Evolutionary conservation across 148 eudicot genomes (phyloP).

Genomic region (Camellia lanceoleosa): DNA sequence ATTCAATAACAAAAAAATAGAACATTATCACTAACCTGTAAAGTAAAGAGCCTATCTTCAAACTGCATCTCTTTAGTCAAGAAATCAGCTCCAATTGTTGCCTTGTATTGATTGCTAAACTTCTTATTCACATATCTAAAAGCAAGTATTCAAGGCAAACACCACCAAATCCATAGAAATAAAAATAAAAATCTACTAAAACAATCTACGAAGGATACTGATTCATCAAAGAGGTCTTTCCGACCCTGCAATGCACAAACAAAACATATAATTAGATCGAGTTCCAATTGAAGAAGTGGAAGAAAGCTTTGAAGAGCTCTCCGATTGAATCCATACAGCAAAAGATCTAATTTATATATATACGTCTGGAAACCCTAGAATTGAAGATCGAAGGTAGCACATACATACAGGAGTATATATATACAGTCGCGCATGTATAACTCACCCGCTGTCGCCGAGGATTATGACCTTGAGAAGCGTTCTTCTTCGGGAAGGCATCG

Average conservation of each 20-base stretch:
- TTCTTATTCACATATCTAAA: conserved; percentile 90
- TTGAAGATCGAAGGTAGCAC: neutral
- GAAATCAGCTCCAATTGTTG: conserved; percentile 96
- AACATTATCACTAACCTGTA: conserved; percentile 54
- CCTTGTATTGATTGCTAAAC: conserved; percentile 95
- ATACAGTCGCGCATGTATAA: neutral
- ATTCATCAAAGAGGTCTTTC: conserved; percentile 97
- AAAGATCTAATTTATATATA: neutral
- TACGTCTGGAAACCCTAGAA: conserved; percentile 13
- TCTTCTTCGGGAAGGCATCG: conserved; percentile 85
- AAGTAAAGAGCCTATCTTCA: conserved; percentile 94
- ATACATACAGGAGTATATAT: neutral
- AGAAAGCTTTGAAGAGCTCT: neutral
- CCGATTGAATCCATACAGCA: neutral
- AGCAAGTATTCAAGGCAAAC: conserved; percentile 40
- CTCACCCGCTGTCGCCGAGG: conserved; percentile 98
- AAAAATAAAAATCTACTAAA: neutral
- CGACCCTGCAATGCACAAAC: conserved; percentile 69
- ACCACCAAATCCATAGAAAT: conserved; percentile 6
- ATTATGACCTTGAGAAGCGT: conserved; percentile 94
- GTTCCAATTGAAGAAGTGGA: neutral
- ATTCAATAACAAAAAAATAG: neutral
- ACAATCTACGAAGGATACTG: conserved; percentile 61
- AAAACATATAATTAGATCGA: neutral
- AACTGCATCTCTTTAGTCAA: conserved; percentile 93